Evolutionary conservation across 306 rosid species (phyloP), one percentile per base, ranked within the genome.

Genomic region (Citrullus amarus): DNA sequence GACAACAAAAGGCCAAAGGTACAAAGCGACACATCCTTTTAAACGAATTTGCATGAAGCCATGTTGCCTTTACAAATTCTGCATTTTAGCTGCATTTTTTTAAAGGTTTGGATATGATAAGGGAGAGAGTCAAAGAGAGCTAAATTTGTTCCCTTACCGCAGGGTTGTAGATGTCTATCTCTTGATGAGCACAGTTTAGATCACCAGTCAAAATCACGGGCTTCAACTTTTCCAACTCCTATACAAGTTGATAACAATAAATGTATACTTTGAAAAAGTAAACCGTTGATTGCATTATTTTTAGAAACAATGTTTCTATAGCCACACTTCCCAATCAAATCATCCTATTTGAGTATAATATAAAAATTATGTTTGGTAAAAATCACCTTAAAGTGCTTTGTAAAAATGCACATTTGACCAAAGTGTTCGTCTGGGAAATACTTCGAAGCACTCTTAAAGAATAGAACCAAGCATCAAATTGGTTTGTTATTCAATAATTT

Each of bases 161-260:
- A 58, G 97, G 98, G 80, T 94, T 87, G 84, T 79, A 84, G 82
- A 94, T 90, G 86, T 92, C 98, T 80, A 92, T 94, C 91, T 94
- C 98, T 86, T 94, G 88, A 82, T 94, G 96, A 69, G 98, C 98
- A 81, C 98, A 94, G 72, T 94, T 94, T 79, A 94, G 87, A 86
- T 94, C 98, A 83, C 98, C 98, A 2, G 98, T 89, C 86, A 94
- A 89, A 85, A 94, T 82, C 50, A 94, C 95, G 15, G 98, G 97
- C 83, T 94, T 94, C 53, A 88, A 88, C 84, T 89, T 94, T 82
- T 94, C 98, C 81, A 94, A 90, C 85, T 94, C 98, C 98, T 92
- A 88, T 38, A 72, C 77, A 28, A 72, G 77, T 71, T 48, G 73
- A 54, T 17, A 75, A 7, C 82, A 48, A 80, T 84, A 66, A 71